These are phyloP conservation scores for Lanmaoa pseudosensibilis DNA, from an alignment of 768 basidiomycete species.

Conservation along the genomic window DNA sequence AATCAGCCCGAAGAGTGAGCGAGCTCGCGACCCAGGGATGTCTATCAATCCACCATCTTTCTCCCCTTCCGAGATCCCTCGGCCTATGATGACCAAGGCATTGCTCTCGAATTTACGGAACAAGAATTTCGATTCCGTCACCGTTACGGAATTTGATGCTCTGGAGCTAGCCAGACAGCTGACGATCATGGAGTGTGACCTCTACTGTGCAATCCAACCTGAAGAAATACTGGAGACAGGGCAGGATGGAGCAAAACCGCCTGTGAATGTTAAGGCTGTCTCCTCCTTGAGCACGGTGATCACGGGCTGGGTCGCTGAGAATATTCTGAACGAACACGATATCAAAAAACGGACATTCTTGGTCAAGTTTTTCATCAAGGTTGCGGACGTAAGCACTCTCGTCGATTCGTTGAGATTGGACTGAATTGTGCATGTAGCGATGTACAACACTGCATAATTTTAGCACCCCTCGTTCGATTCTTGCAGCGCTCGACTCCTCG, in stretches of 20 bases:
- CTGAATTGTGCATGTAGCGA: slow-evolving; percentile 51
- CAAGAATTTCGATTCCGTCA: slow-evolving; percentile 60
- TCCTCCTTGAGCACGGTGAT: slow-evolving; percentile 87
- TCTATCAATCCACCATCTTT: slow-evolving; percentile 61
- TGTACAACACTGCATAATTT: slow-evolving; percentile 84
- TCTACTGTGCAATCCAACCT: slow-evolving; percentile 83
- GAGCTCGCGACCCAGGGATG: slow-evolving; percentile 74
- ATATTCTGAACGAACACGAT: slow-evolving; percentile 88
- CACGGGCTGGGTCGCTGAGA: slow-evolving; percentile 95
- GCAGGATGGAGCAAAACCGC: slow-evolving; percentile 62
- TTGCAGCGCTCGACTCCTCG: slow-evolving; percentile 94
- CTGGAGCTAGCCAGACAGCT: slow-evolving; percentile 91
- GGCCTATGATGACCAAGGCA: slow-evolving; percentile 82
- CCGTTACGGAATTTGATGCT: slow-evolving; percentile 88
- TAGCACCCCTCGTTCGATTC: slow-evolving; percentile 87
- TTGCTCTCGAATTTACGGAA: slow-evolving; percentile 67
- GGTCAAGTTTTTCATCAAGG: slow-evolving; percentile 92
- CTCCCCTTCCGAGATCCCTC: slow-evolving; percentile 68
- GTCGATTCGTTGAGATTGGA: slow-evolving; percentile 3
- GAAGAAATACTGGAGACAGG: slow-evolving; percentile 88
- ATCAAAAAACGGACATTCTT: slow-evolving; percentile 75
- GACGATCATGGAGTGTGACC: slow-evolving; percentile 87
- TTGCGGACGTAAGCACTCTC: slow-evolving; percentile 71
- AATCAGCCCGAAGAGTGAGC: slow-evolving; percentile 59
- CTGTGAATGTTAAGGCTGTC: slow-evolving; percentile 77